Evolutionary conservation across 2,329 filamentous ascomycete species (phyloP).

Genomic region (Pseudogymnoascus sp.): DNA sequence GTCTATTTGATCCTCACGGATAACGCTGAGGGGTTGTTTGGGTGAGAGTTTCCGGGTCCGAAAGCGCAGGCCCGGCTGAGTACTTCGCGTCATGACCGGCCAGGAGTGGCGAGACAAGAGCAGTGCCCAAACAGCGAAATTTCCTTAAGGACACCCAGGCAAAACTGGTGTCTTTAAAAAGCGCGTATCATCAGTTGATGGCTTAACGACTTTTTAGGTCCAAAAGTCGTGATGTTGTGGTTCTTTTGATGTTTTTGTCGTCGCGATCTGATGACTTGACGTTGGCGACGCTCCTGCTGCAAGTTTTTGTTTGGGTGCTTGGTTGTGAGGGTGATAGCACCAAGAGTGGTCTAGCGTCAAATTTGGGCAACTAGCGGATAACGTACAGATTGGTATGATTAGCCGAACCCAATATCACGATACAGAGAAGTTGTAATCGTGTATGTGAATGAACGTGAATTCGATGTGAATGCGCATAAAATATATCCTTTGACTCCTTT

Average conservation of each 20-base stretch:
- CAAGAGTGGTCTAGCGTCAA: neutral
- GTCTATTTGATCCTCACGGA: constrained; percentile 88
- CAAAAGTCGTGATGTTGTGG: constrained; percentile 19
- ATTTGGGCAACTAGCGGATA: constrained; percentile 5
- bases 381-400: neutral
- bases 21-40: constrained; percentile 38
- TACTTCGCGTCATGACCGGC: constrained; percentile 11
- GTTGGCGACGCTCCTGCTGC: constrained; percentile 11
- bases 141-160: constrained; percentile 13
- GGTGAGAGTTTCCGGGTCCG: constrained; percentile 25
- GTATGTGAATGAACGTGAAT: neutral
- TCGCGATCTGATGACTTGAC: constrained; percentile 12
- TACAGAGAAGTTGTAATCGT: neutral
- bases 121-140: constrained; percentile 7
- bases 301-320: constrained; percentile 11
- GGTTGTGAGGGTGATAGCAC: constrained; percentile 8
- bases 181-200: constrained; percentile 24
- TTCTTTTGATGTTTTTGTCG: constrained; percentile 17
- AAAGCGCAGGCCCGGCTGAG: constrained; percentile 11
- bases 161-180: constrained; percentile 14
- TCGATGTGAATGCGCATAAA: neutral
- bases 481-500: neutral
- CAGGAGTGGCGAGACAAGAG: neutral
- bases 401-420: constrained; percentile 7
- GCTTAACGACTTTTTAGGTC: constrained; percentile 15